Conservation (phyloP, 805 yeast species). For the Myxozyma vanderwaltii region DNA sequence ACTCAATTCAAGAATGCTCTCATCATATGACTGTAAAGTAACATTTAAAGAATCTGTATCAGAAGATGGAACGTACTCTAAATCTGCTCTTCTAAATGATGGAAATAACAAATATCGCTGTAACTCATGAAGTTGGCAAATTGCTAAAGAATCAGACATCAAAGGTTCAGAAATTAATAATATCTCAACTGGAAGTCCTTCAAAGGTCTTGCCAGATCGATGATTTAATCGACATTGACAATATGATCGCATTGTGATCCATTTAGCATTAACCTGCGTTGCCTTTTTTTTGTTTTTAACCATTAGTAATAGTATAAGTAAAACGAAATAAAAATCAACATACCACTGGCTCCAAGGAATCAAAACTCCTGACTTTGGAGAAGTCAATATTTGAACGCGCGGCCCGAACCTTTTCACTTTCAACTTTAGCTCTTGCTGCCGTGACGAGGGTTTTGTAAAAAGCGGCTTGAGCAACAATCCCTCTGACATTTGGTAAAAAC, state of each 20-base stretch:
- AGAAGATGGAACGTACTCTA: constrained; percentile 13
- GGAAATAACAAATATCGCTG: constrained; percentile 31
- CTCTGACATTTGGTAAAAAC: constrained; percentile 28
- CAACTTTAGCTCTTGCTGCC: constrained; percentile 33
- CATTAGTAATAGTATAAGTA: too few species aligned
- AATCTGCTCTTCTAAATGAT: constrained; percentile 27
- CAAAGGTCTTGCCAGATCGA: constrained; percentile 28
- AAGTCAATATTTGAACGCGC: constrained; percentile 28
- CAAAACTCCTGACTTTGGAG: constrained; percentile 30
- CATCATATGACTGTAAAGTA: constrained; percentile 24
- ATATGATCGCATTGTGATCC: constrained; percentile 28
- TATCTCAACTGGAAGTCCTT: constrained; percentile 32
- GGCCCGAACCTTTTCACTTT: constrained; percentile 25
- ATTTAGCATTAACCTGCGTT: constrained; percentile 18
- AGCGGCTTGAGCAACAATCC: constrained; percentile 25
- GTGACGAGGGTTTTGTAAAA: constrained; percentile 28
- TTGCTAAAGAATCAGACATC: constrained; percentile 26
- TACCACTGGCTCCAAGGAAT: constrained; percentile 31
- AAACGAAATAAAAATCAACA: background rate
- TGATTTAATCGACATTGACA: constrained; percentile 30
- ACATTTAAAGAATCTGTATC: constrained; percentile 1
- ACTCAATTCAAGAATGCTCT: constrained; percentile 20
- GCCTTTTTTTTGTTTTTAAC: too few species aligned
- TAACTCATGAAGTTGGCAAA: constrained; percentile 31
- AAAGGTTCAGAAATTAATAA: constrained; percentile 26